These are phyloP conservation scores for Hyaloscypha hepaticicola DNA, from an alignment of 495 filamentous ascomycete genomes.

Conservation along the genomic window DNA sequence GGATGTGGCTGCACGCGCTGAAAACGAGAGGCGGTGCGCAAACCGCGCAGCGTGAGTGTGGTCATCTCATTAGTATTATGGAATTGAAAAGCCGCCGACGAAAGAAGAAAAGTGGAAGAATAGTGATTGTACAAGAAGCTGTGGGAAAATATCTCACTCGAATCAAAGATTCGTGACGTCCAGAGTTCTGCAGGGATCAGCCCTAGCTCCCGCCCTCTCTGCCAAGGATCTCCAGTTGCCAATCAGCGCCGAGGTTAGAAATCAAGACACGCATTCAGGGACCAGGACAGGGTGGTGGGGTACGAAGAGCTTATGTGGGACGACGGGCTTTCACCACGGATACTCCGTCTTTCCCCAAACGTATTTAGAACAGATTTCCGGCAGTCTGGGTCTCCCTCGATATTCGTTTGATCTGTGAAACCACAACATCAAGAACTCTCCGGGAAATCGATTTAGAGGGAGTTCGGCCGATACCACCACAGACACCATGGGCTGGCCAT, in stretches of 20 bases:
- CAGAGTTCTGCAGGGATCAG: neutral
- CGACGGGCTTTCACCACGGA: neutral
- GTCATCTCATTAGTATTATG: conserved; percentile 25
- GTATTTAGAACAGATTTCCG: neutral
- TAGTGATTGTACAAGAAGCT: neutral
- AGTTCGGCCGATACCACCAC: neutral
- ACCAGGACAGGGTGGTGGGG: neutral
- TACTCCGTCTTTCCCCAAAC: neutral
- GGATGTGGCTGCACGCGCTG: conserved; percentile 1
- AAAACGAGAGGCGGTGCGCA: conserved; percentile 24
- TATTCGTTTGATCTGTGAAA: neutral
- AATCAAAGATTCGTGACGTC: neutral
- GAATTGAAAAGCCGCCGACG: neutral
- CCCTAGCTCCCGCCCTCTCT: no score
- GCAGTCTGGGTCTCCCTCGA: neutral
- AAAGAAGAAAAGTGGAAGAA: neutral
- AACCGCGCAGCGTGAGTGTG: conserved; percentile 24
- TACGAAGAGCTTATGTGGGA: neutral
- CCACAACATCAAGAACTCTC: neutral
- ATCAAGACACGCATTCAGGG: neutral
- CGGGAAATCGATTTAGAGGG: neutral
- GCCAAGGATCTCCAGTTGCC: neutral
- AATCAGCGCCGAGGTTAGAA: neutral
- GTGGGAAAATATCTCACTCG: neutral
- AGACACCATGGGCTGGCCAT: conserved; percentile 59